phyloP scores from a whole-genome alignment of 2,329 filamentous ascomycete genomes.

The Incumbomyces delicatus region DNA sequence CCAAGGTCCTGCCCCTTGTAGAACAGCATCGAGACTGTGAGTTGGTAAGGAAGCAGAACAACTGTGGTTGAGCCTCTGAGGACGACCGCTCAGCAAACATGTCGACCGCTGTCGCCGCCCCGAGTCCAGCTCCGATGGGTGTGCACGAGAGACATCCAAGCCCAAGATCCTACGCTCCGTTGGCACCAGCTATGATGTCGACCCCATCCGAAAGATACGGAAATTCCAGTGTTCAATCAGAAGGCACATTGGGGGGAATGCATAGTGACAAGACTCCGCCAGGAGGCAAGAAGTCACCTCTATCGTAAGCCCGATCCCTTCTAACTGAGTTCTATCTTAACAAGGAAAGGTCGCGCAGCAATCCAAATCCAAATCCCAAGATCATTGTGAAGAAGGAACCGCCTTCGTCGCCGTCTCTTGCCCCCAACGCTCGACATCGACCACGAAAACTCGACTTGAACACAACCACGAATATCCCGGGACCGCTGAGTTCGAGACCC shows the following conservation, averaged over 20 bases:
- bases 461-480: conserved; percentile 26
- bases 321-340: neutral
- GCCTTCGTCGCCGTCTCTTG: conserved; percentile 65
- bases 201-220: conserved; percentile 12
- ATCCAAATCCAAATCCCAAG: conserved; percentile 53
- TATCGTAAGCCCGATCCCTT: conserved; percentile 33
- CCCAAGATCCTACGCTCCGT: conserved; percentile 35
- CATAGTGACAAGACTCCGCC: conserved; percentile 23
- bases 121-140: conserved; percentile 33
- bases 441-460: conserved; percentile 71
- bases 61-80: neutral
- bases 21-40: neutral
- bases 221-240: conserved; percentile 7
- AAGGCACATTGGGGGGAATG: conserved; percentile 2
- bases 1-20: neutral
- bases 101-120: conserved; percentile 41
- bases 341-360: conserved; percentile 32
- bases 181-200: conserved; percentile 22
- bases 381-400: conserved; percentile 97
- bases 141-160: conserved; percentile 36
- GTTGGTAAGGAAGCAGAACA: neutral
- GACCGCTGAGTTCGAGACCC: conserved; percentile 43
- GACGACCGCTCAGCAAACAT: conserved; percentile 24
- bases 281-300: conserved; percentile 46
- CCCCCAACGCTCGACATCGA: conserved; percentile 59